Evolutionary conservation across 73 alveolate genomes (phyloP).

Genomic region (Durusdinium trenchii): DNA sequence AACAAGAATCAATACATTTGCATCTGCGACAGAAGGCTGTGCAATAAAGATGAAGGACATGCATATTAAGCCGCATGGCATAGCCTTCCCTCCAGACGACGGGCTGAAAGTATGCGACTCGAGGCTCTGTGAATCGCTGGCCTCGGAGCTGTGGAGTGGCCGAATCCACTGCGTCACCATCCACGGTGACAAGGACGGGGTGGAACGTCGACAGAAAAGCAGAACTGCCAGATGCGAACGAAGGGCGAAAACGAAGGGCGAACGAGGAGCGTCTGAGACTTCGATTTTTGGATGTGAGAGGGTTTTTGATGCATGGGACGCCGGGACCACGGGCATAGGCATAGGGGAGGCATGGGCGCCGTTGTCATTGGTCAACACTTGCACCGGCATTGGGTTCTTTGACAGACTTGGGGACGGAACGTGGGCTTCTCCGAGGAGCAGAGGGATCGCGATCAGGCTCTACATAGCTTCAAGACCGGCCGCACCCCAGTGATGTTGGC

Average conservation of each 20-base stretch:
- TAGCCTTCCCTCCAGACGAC: too few species aligned
- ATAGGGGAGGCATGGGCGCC: too few species aligned
- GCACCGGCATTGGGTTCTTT: too few species aligned
- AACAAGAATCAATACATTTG: too few species aligned
- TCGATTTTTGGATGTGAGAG: background rate
- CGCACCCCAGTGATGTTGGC: constrained; percentile 97
- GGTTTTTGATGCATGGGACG: background rate
- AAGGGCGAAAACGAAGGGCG: background rate
- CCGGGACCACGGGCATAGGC: background rate
- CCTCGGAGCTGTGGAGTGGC: constrained; percentile 65
- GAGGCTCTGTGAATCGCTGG: constrained; percentile 81
- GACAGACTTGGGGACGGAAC: too few species aligned
- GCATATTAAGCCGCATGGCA: too few species aligned
- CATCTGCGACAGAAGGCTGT: too few species aligned
- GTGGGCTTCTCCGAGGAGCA: constrained; percentile 61
- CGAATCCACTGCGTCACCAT: constrained; percentile 82
- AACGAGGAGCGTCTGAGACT: background rate
- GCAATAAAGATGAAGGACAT: too few species aligned
- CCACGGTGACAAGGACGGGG: constrained; percentile 63
- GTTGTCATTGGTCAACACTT: too few species aligned
- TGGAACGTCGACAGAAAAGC: background rate
- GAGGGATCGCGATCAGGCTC: constrained; percentile 86
- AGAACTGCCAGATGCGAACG: background rate
- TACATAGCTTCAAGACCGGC: constrained; percentile 90
- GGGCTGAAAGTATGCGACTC: background rate